These are phyloP conservation scores for Xylariaceae sp. DNA, from an alignment of 2,329 filamentous ascomycete species.

Conservation along the genomic window DNA sequence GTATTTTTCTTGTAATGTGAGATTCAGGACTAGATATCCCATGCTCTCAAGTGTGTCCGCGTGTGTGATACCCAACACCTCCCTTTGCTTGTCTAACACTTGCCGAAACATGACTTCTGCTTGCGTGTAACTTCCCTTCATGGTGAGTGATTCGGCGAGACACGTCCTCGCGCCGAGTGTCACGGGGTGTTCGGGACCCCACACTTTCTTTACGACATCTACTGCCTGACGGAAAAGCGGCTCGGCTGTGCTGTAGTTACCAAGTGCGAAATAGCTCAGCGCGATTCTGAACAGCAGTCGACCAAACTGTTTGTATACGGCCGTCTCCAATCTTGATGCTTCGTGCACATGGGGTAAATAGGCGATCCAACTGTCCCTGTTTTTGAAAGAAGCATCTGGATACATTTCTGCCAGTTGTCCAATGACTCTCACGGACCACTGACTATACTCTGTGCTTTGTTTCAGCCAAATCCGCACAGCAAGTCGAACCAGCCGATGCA, in stretches of 20 bases:
- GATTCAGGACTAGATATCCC: no score
- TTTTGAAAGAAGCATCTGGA: background rate
- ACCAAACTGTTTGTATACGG: no score
- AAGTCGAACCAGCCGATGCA: slow-evolving; percentile 14
- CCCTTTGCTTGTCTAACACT: no score
- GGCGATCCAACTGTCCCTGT: background rate
- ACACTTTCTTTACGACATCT: background rate
- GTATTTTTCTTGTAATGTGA: background rate
- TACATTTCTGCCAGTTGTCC: background rate
- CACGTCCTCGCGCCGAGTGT: background rate
- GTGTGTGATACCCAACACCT: no score
- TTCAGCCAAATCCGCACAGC: slow-evolving; percentile 6
- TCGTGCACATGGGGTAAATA: slow-evolving; percentile 5
- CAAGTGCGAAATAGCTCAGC: background rate
- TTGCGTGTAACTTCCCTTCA: no score
- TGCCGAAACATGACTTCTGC: no score
- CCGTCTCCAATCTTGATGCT: background rate
- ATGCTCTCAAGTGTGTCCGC: background rate
- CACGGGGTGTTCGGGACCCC: background rate
- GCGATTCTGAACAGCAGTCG: background rate
- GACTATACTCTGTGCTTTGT: background rate
- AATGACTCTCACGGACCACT: background rate
- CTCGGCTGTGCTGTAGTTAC: background rate
- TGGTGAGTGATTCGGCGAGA: no score
- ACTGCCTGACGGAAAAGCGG: background rate